A percentile compares a stretch with the other conserved stretches of the same genome.
These are phyloP conservation scores for Aureobasidium sp. DNA, from an alignment of 2,329 filamentous ascomycete species.

Conservation along the genomic window DNA sequence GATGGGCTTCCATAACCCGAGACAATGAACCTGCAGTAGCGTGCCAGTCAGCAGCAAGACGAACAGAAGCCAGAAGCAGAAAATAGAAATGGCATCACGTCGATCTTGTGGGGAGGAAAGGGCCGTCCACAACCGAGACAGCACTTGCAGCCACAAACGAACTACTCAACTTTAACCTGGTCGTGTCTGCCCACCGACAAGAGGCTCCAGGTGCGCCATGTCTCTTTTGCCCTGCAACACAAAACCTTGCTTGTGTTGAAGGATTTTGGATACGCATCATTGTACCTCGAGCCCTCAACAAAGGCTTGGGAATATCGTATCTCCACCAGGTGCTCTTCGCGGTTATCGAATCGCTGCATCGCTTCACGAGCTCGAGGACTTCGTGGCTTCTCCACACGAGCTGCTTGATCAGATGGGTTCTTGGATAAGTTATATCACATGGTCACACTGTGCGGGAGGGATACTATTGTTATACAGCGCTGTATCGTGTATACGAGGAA, in stretches of 20 bases:
- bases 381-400: not conserved
- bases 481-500: not conserved
- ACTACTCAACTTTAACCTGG: not conserved
- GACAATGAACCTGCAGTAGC: slow-evolving; percentile 10
- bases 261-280: not conserved
- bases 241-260: not conserved
- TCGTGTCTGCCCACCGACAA: not conserved
- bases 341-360: not conserved
- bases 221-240: not conserved
- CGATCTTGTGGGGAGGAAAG: slow-evolving; percentile 1
- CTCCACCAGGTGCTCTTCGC: not conserved
- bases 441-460: not conserved
- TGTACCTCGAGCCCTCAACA: not conserved
- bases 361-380: not conserved
- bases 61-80: not conserved
- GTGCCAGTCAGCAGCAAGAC: not conserved
- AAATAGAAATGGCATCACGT: slow-evolving; percentile 8
- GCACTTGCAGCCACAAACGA: not conserved
- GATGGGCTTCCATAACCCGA: not conserved
- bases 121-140: not conserved
- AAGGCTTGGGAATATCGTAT: not conserved
- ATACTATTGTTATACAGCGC: slow-evolving; percentile 5
- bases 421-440: not conserved
- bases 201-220: not conserved
- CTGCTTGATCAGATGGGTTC: not conserved